Percentiles rank a stretch among this genome's conserved stretches.
Evolutionary conservation across 1,284 basidiomycete genomes (phyloP).

Genomic region (Heimioporus retisporus): DNA sequence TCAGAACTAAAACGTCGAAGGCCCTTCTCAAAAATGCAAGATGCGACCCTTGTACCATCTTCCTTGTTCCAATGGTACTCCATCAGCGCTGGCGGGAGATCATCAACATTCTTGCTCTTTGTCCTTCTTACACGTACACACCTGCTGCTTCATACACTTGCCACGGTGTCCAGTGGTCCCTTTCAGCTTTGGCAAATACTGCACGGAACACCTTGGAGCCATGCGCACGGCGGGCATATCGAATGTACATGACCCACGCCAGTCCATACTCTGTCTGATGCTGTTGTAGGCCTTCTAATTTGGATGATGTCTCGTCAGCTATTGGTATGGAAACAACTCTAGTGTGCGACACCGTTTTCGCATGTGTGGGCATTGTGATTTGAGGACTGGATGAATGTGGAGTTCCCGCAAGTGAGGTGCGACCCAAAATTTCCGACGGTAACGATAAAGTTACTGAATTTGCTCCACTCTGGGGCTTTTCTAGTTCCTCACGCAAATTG

Average conservation of each 20-base stretch:
- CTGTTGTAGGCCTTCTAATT: conserved; percentile 66
- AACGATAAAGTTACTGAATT: conserved; percentile 57
- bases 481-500: conserved; percentile 78
- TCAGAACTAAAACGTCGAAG: conserved; percentile 88
- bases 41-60: conserved; percentile 75
- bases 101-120: conserved; percentile 18
- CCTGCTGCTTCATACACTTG: conserved; percentile 95
- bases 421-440: conserved; percentile 44
- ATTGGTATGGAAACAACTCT: conserved; percentile 54
- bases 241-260: conserved; percentile 92
- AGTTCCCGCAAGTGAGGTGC: conserved; percentile 39
- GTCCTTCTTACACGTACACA: conserved; percentile 49
- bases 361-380: conserved; percentile 32
- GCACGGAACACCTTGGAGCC: conserved; percentile 78
- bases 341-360: conserved; percentile 43
- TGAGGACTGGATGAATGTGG: conserved; percentile 25
- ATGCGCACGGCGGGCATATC: conserved; percentile 62
- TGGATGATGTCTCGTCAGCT: conserved; percentile 59
- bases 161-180: conserved; percentile 90
- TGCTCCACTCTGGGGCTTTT: conserved; percentile 66
- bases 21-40: conserved; percentile 95
- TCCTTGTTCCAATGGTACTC: conserved; percentile 97
- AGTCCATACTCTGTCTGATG: conserved; percentile 74
- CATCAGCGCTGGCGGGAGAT: conserved; percentile 78
- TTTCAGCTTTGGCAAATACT: conserved; percentile 89